phyloP scores from a whole-genome alignment of 352 stramenopile genomes.

The Phytophthora tentaculata region DNA sequence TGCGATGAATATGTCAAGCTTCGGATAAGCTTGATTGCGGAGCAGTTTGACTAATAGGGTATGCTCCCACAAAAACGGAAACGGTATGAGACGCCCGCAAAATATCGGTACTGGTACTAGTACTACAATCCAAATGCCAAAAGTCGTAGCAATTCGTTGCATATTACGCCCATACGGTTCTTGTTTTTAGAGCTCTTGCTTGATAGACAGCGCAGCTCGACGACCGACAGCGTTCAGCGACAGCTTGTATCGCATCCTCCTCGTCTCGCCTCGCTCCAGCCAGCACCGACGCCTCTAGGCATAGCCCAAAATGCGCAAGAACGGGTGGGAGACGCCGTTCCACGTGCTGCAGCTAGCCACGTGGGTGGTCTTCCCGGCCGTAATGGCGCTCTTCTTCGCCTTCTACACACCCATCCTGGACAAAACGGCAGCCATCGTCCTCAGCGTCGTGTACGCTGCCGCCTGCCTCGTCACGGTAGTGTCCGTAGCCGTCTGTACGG shows the following conservation, averaged over 20 bases:
- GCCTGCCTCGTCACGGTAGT: slow-evolving; percentile 59
- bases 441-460: slow-evolving; percentile 63
- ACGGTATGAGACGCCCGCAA: too few species aligned
- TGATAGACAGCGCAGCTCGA: slow-evolving; percentile 37
- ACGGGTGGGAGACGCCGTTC: slow-evolving; percentile 84
- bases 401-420: slow-evolving; percentile 82
- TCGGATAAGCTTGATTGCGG: not conserved
- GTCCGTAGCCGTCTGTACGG: slow-evolving; percentile 67
- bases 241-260: slow-evolving; percentile 14
- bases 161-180: slow-evolving; percentile 13
- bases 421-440: slow-evolving; percentile 48
- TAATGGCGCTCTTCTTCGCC: slow-evolving; percentile 84
- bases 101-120: too few species aligned
- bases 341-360: slow-evolving; percentile 84
- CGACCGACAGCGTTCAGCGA: slow-evolving; percentile 23
- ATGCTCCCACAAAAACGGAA: not conserved
- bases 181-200: slow-evolving; percentile 19
- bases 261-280: slow-evolving; percentile 1
- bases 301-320: slow-evolving; percentile 57
- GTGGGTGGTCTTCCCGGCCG: slow-evolving; percentile 81
- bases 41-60: not conserved
- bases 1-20: too few species aligned
- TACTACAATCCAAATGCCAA: not conserved
- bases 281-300: not conserved
- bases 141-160: slow-evolving; percentile 1